Conservation (phyloP, 148 eudicot genomes). For the Camellia lanceoleosa region DNA sequence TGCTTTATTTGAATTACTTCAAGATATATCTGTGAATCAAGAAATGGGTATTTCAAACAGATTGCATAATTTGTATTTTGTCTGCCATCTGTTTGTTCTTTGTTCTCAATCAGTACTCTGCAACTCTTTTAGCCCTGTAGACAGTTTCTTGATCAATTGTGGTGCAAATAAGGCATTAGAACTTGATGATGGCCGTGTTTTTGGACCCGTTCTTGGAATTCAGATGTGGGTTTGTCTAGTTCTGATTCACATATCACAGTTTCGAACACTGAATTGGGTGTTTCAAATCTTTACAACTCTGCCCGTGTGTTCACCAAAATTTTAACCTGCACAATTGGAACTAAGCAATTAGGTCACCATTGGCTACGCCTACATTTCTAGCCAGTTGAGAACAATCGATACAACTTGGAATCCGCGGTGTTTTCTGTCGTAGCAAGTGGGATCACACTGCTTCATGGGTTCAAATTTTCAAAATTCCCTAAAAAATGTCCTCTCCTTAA, state of each 20-base stretch:
- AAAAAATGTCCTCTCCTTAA: conserved; percentile 6
- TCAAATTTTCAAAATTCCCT: conserved; percentile 9
- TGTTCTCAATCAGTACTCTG: background rate
- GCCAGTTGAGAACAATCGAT: conserved; percentile 13
- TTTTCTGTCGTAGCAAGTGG: conserved; percentile 24
- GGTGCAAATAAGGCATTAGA: background rate
- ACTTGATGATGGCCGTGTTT: background rate
- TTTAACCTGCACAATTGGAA: background rate
- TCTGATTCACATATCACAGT: background rate
- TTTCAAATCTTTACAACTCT: conserved; percentile 1
- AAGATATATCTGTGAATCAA: too few relatives aligned
- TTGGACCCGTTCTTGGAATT: background rate
- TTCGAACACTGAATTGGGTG: background rate
- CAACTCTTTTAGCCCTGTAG: background rate
- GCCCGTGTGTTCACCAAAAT: background rate
- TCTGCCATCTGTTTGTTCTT: background rate
- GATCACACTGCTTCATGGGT: conserved; percentile 21
- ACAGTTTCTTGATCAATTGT: background rate
- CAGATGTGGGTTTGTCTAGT: background rate
- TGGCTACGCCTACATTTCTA: conserved; percentile 24
- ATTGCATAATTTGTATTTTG: background rate
- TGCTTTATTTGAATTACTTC: background rate
- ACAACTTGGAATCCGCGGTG: conserved; percentile 9
- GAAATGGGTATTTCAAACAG: background rate
- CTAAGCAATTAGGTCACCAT: conserved; percentile 15